phyloP scores from a whole-genome alignment of 225 moss, liverwort and hornwort genomes.

The Asterella californica region DNA sequence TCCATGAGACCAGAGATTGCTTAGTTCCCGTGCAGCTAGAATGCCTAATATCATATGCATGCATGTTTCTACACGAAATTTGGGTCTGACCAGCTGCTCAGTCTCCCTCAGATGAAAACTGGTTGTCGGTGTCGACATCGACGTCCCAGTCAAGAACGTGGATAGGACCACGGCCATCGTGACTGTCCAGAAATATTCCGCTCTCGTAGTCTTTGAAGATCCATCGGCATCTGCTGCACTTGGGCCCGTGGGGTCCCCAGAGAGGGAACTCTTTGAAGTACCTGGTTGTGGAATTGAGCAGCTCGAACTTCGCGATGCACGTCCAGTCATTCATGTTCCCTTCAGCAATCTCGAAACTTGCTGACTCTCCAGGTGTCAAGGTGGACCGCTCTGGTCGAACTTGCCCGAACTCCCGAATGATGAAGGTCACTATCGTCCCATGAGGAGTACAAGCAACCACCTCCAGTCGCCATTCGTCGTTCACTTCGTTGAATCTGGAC shows the following conservation, averaged over 20 bases:
- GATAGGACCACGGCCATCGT: conserved; percentile 2
- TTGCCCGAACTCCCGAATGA: conserved; percentile 1
- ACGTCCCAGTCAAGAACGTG: conserved; percentile 3
- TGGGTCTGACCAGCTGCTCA: background rate
- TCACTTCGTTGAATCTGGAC: background rate
- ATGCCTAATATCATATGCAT: too few relatives aligned
- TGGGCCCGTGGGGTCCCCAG: conserved; percentile 8
- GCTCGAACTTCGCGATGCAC: conserved; percentile 4
- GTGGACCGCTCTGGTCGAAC: background rate
- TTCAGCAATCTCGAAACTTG: background rate
- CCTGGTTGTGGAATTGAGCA: background rate
- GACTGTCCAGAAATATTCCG: conserved; percentile 5
- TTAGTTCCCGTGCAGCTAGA: too few relatives aligned
- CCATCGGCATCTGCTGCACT: conserved; percentile 8
- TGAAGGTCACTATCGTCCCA: background rate
- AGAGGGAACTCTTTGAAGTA: conserved; percentile 1
- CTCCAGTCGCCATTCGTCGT: background rate
- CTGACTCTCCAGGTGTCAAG: conserved; percentile 2
- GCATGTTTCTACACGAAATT: too few relatives aligned
- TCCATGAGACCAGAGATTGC: too few relatives aligned
- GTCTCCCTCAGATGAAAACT: background rate
- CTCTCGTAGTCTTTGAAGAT: conserved; percentile 6
- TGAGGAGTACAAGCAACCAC: conserved; percentile 2
- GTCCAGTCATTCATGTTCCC: conserved; percentile 9
- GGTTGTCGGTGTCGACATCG: background rate